phyloP scores from a whole-genome alignment of 140 eudicot genomes.

The Flaveria floridana region DNA sequence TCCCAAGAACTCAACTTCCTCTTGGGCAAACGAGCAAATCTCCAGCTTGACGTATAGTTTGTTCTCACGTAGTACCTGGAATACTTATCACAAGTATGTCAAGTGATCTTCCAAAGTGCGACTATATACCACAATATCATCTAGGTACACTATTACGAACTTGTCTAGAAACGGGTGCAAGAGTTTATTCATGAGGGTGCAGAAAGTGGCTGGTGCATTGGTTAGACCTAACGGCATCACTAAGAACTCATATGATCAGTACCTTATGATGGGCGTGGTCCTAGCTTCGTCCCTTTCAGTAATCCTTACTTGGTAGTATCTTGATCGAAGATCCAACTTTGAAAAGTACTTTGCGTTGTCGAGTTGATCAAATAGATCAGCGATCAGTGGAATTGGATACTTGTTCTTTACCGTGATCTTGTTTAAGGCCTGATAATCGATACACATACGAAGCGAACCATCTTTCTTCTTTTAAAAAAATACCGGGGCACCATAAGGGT shows the following conservation, averaged over 20 bases:
- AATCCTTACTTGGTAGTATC: background rate
- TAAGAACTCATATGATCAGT: background rate
- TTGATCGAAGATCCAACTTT: background rate
- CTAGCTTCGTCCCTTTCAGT: background rate
- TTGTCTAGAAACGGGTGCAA: background rate
- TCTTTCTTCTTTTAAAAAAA: background rate
- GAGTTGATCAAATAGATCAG: too few species aligned
- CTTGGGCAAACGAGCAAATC: constrained; percentile 18
- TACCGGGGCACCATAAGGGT: background rate
- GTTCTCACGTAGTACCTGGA: background rate
- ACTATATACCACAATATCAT: constrained; percentile 13
- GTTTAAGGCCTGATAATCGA: background rate
- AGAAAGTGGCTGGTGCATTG: constrained; percentile 10
- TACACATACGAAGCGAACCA: background rate
- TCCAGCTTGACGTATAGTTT: background rate
- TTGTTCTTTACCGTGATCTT: background rate
- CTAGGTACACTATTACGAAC: background rate
- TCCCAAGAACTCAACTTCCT: constrained; percentile 24
- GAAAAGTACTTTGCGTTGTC: background rate
- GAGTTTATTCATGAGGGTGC: background rate
- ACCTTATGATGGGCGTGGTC: background rate
- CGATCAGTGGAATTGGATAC: background rate
- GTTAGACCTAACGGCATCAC: background rate
- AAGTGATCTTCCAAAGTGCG: constrained; percentile 14
- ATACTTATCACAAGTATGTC: background rate